Conservation (phyloP, 1,139 yeast species). For the Geotrichum macrosporum region DNA sequence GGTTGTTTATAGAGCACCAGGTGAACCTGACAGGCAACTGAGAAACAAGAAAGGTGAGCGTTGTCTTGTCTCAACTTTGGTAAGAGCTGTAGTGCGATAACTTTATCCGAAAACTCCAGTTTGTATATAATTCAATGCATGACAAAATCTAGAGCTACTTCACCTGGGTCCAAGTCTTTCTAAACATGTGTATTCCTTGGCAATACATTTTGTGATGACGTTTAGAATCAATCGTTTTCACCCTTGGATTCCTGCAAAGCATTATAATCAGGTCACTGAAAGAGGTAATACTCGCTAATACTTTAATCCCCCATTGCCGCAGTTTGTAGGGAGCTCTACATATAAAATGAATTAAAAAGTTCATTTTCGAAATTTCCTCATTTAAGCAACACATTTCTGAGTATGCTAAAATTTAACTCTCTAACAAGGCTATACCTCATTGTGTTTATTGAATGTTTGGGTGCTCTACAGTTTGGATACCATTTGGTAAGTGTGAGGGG, state of each 20-base stretch:
- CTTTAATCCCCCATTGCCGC: too few relatives aligned
- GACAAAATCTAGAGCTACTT: too few relatives aligned
- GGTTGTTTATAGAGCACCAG: conserved; percentile 78
- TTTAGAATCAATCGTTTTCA: too few relatives aligned
- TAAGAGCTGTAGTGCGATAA: conserved; percentile 71
- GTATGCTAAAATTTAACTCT: conserved; percentile 3
- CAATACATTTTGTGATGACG: too few relatives aligned
- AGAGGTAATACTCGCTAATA: too few relatives aligned
- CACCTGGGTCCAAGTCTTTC: too few relatives aligned
- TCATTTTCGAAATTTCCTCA: background rate
- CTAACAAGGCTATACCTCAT: conserved; percentile 9
- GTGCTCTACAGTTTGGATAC: conserved; percentile 81
- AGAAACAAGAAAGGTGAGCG: conserved; percentile 71
- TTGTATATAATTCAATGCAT: background rate
- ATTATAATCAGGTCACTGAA: too few relatives aligned
- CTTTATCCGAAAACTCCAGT: background rate
- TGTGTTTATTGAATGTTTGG: conserved; percentile 48
- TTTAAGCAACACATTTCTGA: background rate
- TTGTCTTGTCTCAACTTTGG: conserved; percentile 64
- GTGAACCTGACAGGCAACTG: conserved; percentile 69
- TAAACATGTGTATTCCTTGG: too few relatives aligned
- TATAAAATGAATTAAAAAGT: too few relatives aligned
- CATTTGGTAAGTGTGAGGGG: conserved; percentile 49
- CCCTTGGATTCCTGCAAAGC: too few relatives aligned
- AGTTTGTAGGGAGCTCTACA: too few relatives aligned